Base-by-base conservation (phyloP, 768 basidiomycete genomes). In the Phylloporus scabripes region DNA sequence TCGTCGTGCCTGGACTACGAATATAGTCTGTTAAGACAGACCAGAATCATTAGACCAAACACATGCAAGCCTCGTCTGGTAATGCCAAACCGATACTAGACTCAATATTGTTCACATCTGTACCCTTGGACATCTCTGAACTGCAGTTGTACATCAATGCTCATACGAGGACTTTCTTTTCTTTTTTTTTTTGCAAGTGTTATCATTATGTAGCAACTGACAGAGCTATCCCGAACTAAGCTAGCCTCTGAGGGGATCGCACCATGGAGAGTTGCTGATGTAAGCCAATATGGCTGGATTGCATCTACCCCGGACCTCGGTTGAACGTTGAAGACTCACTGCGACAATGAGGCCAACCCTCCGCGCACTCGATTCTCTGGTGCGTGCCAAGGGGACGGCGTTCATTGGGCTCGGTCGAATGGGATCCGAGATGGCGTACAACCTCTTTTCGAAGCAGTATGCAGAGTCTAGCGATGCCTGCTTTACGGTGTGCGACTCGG, bases 351-450 rank as follows among this genome's bases (percentile, higher is more conserved):
- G 72, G 51, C 68, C 79, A 7, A 75, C 81, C 15, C 37, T 70
- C 44, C 70, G 72, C 33, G 63, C 65, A 32, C 64, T 75, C 14
- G 63, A 71, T 24, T 67, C 66, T 33, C 57, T 62, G 5, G 43
- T 62, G 33, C 77, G 81, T 32, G 60, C 68, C 18, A 78, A 72
- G 46, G 80, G 75, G 63, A 79, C 82, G 29, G 82, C 80, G 46
- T 92, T 94, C 70, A 85, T 94, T 45, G 91, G 92, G 8, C 78
- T 94, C 11, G 91, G 91, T 34, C 77, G 83, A 38, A 93, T 94
- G 91, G 91, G 91, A 36, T 81, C 80, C 38, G 84, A 90, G 65
- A 93, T 93, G 92, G 79, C 82, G 12, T 77, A 74, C 66, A 93
- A 93, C 66, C 77, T 92, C 43, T 89, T 92, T 71, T 82, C 83